Conservation (phyloP, 768 basidiomycete species). For the Mycena chlorophos region DNA sequence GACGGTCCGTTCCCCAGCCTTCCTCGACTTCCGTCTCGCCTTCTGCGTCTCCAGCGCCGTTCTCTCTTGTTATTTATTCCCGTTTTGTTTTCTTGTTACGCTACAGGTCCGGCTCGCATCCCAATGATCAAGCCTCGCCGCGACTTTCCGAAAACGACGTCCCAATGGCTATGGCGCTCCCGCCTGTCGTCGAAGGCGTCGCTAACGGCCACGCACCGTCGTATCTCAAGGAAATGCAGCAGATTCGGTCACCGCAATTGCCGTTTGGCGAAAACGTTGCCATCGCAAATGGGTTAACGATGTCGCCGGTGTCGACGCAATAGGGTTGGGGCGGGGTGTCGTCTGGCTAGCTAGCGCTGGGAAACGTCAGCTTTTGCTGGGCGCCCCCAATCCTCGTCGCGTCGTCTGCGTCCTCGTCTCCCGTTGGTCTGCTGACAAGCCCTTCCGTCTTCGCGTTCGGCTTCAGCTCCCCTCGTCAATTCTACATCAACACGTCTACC, state of each 20-base stretch:
- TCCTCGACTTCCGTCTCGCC: not conserved
- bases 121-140: constrained; percentile 20
- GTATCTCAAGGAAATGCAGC: constrained; percentile 30
- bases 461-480: too few species aligned
- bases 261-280: constrained; percentile 46
- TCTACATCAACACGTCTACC: too few species aligned
- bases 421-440: too few species aligned
- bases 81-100: constrained; percentile 23
- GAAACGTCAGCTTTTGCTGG: not conserved
- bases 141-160: constrained; percentile 33
- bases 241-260: constrained; percentile 45
- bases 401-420: too few species aligned
- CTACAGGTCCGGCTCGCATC: constrained; percentile 32
- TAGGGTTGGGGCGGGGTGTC: constrained; percentile 1
- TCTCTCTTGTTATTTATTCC: constrained; percentile 24
- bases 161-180: constrained; percentile 26
- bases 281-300: constrained; percentile 35
- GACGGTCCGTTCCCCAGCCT: constrained; percentile 16
- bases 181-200: constrained; percentile 23
- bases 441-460: too few species aligned
- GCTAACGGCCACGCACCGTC: constrained; percentile 33
- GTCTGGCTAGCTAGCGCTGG: not conserved
- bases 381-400: not conserved
- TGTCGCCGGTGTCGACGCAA: constrained; percentile 25
- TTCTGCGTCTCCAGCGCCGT: not conserved